These are phyloP conservation scores for Cornus controversa DNA, from an alignment of 148 eudicot genomes.

Conservation along the genomic window DNA sequence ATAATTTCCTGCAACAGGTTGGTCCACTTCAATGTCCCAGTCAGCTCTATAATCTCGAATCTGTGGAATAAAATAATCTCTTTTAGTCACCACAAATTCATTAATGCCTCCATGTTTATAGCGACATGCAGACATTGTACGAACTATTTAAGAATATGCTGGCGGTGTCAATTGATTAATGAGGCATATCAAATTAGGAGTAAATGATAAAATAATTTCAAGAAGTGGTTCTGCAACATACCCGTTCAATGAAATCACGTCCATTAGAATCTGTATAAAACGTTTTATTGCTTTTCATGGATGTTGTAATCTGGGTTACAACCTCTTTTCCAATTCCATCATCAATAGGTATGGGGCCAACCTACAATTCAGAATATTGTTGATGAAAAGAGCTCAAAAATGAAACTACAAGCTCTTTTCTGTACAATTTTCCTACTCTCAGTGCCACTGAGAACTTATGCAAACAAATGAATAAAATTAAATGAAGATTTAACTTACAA, in stretches of 20 bases:
- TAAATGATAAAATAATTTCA: not conserved
- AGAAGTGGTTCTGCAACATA: conserved; percentile 26
- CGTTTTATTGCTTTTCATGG: conserved; percentile 54
- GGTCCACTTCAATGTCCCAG: conserved; percentile 85
- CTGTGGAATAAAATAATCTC: conserved; percentile 38
- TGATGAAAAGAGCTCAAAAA: not conserved
- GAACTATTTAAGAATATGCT: conserved; percentile 11
- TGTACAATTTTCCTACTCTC: conserved; percentile 3
- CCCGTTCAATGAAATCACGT: conserved; percentile 92
- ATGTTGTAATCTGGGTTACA: conserved; percentile 65
- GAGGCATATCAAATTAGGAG: not conserved
- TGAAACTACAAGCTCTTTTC: not conserved
- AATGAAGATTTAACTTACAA: conserved; percentile 47
- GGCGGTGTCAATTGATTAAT: not conserved
- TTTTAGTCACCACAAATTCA: not conserved
- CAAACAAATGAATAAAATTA: not conserved
- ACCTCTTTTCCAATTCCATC: conserved; percentile 90
- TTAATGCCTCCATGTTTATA: not conserved
- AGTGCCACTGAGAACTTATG: conserved; percentile 2
- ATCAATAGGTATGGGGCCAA: conserved; percentile 92
- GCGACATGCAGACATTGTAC: not conserved
- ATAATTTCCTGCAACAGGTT: conserved; percentile 96
- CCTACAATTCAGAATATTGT: conserved; percentile 35
- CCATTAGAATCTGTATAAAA: conserved; percentile 97
- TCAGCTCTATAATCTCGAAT: conserved; percentile 93